phyloP scores from a whole-genome alignment of 805 yeast genomes.

The Saturnispora diversa region DNA sequence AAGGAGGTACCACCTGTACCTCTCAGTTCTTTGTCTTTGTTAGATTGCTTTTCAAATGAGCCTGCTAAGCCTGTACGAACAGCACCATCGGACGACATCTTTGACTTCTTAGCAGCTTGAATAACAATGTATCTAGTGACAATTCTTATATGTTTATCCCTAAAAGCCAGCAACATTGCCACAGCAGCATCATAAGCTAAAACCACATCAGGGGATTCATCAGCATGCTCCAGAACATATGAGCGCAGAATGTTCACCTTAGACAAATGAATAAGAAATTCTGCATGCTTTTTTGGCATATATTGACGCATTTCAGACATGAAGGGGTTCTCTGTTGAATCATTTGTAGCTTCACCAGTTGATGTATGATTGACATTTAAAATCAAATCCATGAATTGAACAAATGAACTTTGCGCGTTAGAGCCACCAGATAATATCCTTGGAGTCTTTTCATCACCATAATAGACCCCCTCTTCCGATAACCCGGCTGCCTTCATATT shows the following conservation, averaged over 20 bases:
- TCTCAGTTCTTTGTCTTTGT: constrained; percentile 42
- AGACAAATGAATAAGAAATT: constrained; percentile 58
- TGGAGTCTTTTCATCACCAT: constrained; percentile 56
- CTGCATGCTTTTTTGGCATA: constrained; percentile 84
- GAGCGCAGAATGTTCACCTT: constrained; percentile 53
- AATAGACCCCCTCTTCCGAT: constrained; percentile 56
- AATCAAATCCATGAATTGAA: constrained; percentile 76
- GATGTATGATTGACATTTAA: constrained; percentile 72
- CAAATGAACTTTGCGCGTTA: constrained; percentile 85
- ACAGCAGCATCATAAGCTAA: constrained; percentile 81
- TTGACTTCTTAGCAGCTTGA: constrained; percentile 56
- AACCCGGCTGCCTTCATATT: constrained; percentile 85
- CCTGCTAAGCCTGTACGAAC: constrained; percentile 53
- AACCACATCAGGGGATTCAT: constrained; percentile 45
- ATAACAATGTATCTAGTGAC: constrained; percentile 80
- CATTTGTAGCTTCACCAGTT: constrained; percentile 40
- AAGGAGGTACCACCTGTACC: constrained; percentile 96
- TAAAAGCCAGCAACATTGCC: constrained; percentile 78
- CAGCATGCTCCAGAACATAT: constrained; percentile 42
- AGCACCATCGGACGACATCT: constrained; percentile 40
- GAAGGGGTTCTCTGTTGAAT: constrained; percentile 35
- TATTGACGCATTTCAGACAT: constrained; percentile 78
- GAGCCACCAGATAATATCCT: constrained; percentile 78
- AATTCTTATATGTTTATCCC: constrained; percentile 90
- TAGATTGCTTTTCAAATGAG: constrained; percentile 31